A percentile compares a stretch with the other conserved stretches of the same genome.
Conservation (phyloP, 208 protist genomes). For the Wallacemonas sp. region DNA sequence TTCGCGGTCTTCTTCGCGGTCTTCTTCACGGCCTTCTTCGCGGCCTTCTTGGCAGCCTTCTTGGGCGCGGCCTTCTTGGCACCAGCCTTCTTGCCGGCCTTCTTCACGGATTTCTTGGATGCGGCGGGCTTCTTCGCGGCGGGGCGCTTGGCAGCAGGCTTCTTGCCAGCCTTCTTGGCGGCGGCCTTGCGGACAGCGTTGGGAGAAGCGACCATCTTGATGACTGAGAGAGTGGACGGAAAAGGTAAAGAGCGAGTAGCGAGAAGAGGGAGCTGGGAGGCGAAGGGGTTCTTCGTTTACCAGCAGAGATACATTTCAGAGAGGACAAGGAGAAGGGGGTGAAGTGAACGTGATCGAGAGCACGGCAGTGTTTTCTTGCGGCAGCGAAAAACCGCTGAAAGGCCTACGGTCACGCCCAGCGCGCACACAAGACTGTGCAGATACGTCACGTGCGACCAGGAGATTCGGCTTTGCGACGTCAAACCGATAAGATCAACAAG, state of each 20-base stretch:
- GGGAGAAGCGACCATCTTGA: constrained; percentile 19
- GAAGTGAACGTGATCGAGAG: neutral
- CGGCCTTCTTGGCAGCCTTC: constrained; percentile 4
- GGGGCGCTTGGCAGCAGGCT: constrained; percentile 15
- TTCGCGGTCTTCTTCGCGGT: constrained; percentile 10
- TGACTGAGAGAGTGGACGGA: neutral
- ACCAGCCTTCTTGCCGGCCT: no score
- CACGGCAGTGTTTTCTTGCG: neutral
- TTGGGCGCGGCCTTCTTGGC: constrained; percentile 27
- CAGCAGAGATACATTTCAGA: no score
- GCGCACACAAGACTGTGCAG: no score
- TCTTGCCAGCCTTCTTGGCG: constrained; percentile 21
- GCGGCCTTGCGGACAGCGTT: constrained; percentile 19
- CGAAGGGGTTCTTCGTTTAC: no score
- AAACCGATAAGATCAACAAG: no score
- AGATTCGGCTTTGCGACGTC: no score
- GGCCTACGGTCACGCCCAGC: no score
- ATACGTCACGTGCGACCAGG: no score
- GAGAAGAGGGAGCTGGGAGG: neutral
- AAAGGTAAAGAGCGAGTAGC: neutral
- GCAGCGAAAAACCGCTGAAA: no score
- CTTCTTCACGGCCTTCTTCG: constrained; percentile 6
- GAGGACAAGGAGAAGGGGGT: neutral
- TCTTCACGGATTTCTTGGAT: constrained; percentile 20
- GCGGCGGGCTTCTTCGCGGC: constrained; percentile 21